Conservation (phyloP, 78 protist species). For the Chrysochromulina parva region DNA sequence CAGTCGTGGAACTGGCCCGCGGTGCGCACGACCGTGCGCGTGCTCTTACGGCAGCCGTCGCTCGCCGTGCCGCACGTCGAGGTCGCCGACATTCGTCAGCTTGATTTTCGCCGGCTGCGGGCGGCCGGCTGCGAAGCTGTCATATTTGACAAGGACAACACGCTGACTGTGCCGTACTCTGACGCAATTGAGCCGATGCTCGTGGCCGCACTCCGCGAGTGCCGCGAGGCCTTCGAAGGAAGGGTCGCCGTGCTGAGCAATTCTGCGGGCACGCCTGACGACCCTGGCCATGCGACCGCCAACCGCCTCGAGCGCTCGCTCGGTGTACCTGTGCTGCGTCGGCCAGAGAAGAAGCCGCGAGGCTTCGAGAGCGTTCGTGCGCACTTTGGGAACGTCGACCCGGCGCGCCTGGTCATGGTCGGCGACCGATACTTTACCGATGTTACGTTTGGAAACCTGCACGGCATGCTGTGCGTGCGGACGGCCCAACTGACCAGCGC, state of each 20-base stretch:
- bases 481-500: neutral
- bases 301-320: neutral
- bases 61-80: neutral
- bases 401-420: neutral
- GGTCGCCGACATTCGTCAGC: neutral
- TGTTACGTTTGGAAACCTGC: neutral
- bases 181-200: neutral
- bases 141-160: conserved; percentile 9
- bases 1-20: neutral
- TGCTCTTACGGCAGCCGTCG: neutral
- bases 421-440: neutral
- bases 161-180: neutral
- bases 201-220: neutral
- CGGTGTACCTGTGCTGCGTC: neutral
- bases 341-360: neutral
- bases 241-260: neutral
- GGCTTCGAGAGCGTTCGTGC: neutral
- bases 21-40: neutral
- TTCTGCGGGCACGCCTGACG: neutral
- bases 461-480: conserved; percentile 13
- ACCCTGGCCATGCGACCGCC: neutral
- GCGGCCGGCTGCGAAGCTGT: neutral
- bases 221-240: neutral
- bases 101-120: neutral
- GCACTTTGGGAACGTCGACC: neutral